phyloP scores from a whole-genome alignment of 106 monocot species.

The Dactylorhiza incarnata region DNA sequence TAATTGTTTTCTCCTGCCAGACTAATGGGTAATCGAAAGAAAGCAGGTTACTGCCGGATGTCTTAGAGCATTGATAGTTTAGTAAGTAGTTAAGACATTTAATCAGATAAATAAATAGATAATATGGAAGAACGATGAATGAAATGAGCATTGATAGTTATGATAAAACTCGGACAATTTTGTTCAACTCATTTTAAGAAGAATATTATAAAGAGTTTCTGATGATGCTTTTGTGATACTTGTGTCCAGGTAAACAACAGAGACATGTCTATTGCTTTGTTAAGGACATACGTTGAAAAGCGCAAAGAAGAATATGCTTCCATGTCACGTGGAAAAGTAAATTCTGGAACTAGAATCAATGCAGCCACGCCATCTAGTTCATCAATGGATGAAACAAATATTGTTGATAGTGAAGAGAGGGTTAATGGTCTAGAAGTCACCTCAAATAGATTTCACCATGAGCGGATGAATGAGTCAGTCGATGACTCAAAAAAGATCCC shows the following conservation, averaged over 20 bases:
- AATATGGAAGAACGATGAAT: too few species aligned
- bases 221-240: neutral
- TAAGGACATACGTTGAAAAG: conserved; percentile 64
- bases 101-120: too few species aligned
- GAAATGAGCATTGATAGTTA: too few species aligned
- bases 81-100: too few species aligned
- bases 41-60: neutral
- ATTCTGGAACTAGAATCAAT: conserved; percentile 18
- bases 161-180: too few species aligned
- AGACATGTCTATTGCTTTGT: conserved; percentile 91
- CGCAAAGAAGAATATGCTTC: conserved; percentile 75
- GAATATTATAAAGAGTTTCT: neutral
- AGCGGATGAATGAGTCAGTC: conserved; percentile 3
- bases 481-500: conserved; percentile 19
- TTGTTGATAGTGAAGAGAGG: conserved; percentile 18
- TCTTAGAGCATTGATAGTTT: too few species aligned
- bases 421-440: neutral
- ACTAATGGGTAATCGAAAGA: neutral
- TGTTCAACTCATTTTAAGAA: too few species aligned
- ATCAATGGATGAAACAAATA: conserved; percentile 10
- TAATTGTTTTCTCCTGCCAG: neutral
- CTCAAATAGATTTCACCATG: conserved; percentile 15
- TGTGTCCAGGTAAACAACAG: conserved; percentile 82
- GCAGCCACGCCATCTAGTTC: conserved; percentile 13
- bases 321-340: conserved; percentile 36